A percentile compares a stretch with the other conserved stretches of the same genome.
Evolutionary conservation across 768 basidiomycete genomes (phyloP).

Genomic region (Lyophyllum decastes): DNA sequence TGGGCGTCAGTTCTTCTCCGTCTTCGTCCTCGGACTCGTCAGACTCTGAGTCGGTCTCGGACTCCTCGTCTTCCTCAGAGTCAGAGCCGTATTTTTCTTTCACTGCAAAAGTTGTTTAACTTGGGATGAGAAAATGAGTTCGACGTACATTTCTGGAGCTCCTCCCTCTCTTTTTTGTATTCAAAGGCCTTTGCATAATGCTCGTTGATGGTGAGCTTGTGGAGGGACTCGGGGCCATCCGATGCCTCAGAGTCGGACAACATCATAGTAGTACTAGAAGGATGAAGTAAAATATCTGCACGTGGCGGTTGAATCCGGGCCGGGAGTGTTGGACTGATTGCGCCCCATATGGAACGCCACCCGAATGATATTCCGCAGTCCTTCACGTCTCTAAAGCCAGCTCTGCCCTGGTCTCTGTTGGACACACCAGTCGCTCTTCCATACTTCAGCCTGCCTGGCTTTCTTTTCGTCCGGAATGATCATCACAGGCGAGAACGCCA

Average conservation of each 20-base stretch:
- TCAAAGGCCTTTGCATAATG: conserved; percentile 83
- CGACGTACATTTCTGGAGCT: conserved; percentile 71
- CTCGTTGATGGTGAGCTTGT: conserved; percentile 69
- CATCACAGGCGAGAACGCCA: conserved; percentile 12
- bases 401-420: not conserved
- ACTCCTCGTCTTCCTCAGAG: conserved; percentile 53
- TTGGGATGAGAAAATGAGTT: not conserved
- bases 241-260: conserved; percentile 49
- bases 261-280: conserved; percentile 28
- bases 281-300: not conserved
- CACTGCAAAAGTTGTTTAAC: conserved; percentile 44
- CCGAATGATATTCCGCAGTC: conserved; percentile 5
- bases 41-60: conserved; percentile 66
- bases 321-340: not conserved
- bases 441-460: no score
- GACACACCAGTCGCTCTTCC: not conserved
- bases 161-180: conserved; percentile 82
- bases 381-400: not conserved
- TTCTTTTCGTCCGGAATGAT: conserved; percentile 9
- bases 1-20: conserved; percentile 92
- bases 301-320: not conserved
- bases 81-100: conserved; percentile 89
- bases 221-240: conserved; percentile 40
- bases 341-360: not conserved
- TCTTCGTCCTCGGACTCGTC: conserved; percentile 91